Evolutionary conservation across 257 asterid species (phyloP), one percentile per base, ranked within the genome.

Genomic region (Nemophila menziesii): DNA sequence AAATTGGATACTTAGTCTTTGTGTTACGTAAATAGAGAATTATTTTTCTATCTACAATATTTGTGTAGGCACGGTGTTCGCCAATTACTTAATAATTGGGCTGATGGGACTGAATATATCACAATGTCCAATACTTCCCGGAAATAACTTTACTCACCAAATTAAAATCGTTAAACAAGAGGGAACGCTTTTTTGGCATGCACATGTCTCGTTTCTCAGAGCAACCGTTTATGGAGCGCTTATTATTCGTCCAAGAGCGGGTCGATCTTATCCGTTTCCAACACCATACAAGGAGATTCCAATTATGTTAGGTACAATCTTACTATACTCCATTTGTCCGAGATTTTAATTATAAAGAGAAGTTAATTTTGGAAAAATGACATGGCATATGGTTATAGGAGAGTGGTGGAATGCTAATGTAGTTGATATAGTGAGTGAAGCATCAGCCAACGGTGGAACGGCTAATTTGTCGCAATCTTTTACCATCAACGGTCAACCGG

Each of bases 161-260:
- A 78, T 82, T 34, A 78, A 80, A 41, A 66, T 82, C 22, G 70
- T 63, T 0, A 83, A 86, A 14, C 92, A 82, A 55, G 65, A 92
- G 44, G 93, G 92, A 5, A 82, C 86, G 20, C 90, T 82, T 23
- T 48, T 74, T 5, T 82, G 76, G 75, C 92, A 82, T 48, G 80
- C 75, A 20, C 93, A 82, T 63, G 58, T 82, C 43, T 78, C 70
- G 48, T 75, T 86, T 81, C 72, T 68, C 48, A 63, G 94, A 44
- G 92, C 92, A 11, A 78, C 87, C 1, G 86, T 75, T 19, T 81
- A 82, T 46, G 94, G 94, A 12, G 86, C 86, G 16, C 70, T 82
- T 33, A 82, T 75, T 55, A 79, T 82, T 46, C 41, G 75, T 48
- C 87, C 92, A 12, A 78, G 73, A 22, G 67, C 17, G 0, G 79